These are phyloP conservation scores for Talaromyces wortmannii DNA, from an alignment of 495 filamentous ascomycete species.

Conservation along the genomic window DNA sequence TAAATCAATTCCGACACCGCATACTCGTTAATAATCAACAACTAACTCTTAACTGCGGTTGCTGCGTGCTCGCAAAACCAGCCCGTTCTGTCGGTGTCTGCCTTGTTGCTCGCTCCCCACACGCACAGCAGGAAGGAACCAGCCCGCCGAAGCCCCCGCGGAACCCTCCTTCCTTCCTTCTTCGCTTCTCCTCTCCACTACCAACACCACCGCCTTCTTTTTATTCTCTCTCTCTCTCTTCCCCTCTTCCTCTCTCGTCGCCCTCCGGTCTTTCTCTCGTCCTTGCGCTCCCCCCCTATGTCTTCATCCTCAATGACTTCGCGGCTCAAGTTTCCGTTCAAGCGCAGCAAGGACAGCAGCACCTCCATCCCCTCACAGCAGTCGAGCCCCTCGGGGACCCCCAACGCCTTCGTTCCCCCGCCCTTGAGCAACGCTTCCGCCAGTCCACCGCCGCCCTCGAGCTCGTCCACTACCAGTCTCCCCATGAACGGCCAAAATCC, in stretches of 20 bases:
- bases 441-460: conserved; percentile 28
- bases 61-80: not conserved
- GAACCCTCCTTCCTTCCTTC: not conserved
- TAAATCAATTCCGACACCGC: too few relatives aligned
- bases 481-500: conserved; percentile 42
- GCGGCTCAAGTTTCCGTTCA: conserved; percentile 42
- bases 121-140: not conserved
- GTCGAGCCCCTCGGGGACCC: conserved; percentile 9
- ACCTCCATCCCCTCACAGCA: conserved; percentile 12
- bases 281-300: not conserved
- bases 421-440: conserved; percentile 19
- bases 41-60: not conserved
- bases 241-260: conserved; percentile 8
- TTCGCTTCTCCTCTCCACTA: conserved; percentile 5
- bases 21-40: too few relatives aligned
- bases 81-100: not conserved
- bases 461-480: conserved; percentile 44
- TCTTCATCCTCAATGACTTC: conserved; percentile 41
- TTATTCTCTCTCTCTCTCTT: conserved; percentile 1
- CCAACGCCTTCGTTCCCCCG: conserved; percentile 19
- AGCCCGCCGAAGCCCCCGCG: not conserved
- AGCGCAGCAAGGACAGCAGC: conserved; percentile 32
- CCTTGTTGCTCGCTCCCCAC: not conserved
- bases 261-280: not conserved
- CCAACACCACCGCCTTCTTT: conserved; percentile 2